Evolutionary conservation across 2,329 filamentous ascomycete species (phyloP).

Genomic region (Alternaria longipes): DNA sequence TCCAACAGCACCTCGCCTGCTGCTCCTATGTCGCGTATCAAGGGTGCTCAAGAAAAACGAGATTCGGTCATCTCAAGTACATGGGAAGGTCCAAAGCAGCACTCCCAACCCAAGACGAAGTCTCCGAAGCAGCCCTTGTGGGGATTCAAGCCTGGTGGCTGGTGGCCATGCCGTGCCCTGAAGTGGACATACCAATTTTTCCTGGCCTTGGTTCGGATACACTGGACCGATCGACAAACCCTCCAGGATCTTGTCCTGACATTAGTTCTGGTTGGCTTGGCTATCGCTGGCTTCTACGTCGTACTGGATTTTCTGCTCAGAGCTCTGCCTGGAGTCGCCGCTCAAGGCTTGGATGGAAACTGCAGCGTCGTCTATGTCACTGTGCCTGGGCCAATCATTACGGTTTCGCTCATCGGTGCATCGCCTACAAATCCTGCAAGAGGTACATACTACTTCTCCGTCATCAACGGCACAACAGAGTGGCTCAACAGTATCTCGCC

Average conservation of each 20-base stretch:
- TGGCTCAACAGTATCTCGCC: constrained; percentile 45
- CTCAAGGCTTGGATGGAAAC: constrained; percentile 33
- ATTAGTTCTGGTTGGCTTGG: constrained; percentile 15
- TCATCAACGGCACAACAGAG: constrained; percentile 44
- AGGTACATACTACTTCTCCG: constrained; percentile 47
- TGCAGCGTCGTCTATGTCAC: constrained; percentile 49
- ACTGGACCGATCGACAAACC: constrained; percentile 8
- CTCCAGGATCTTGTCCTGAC: constrained; percentile 29
- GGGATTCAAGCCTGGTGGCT: constrained; percentile 7
- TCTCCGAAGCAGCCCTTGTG: not conserved
- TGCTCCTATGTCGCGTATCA: not conserved
- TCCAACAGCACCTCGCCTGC: not conserved
- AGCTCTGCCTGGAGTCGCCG: constrained; percentile 33
- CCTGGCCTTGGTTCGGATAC: constrained; percentile 18
- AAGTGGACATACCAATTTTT: constrained; percentile 23
- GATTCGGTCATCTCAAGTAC: constrained; percentile 24
- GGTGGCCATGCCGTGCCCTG: constrained; percentile 36
- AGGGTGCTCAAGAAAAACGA: constrained; percentile 8
- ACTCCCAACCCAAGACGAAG: not conserved
- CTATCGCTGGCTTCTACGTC: constrained; percentile 27
- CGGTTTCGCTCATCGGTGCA: constrained; percentile 41
- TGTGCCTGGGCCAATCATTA: constrained; percentile 45
- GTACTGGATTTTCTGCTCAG: constrained; percentile 32
- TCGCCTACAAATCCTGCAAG: constrained; percentile 34
- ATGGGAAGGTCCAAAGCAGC: not conserved